Evolutionary conservation across 1,139 yeast species (phyloP), one percentile per base, ranked within the genome.

Genomic region (Nakaseomyces uthaithaninus): DNA sequence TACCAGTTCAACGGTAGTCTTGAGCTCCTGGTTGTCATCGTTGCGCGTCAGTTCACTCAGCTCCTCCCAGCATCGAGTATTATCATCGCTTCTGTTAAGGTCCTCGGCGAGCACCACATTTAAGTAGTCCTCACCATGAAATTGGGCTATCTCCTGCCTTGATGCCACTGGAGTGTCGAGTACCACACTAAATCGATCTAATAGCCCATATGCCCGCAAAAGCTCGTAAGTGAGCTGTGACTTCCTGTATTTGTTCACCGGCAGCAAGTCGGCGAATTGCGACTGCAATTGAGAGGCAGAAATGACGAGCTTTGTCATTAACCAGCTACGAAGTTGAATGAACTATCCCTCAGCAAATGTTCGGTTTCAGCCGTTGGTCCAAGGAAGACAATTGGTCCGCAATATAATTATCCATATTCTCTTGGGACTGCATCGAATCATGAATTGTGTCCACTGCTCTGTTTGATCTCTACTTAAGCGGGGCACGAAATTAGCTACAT

Each of bases 201-300:
- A 33, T 22, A 59, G 41, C 2, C 48, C 49, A 30, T 52, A 54
- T 17, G 52, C 44, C 2, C 47, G 36, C 11, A 59, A 31, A 36
- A 59, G 36, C 2, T 53, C 44, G 43, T 49, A 44, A 2, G 50
- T 48, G 36, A 57, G 36, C 36, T 52, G 55, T 2, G 61, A 53
- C 40, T 52, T 57, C 15, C 38, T 39, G 20, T 40, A 43, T 15
- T 51, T 50, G 41, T 59, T 58, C 30, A 59, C 54, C 2, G 63
- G 63, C 15, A 59, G 44, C 23, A 59, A 41, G 40, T 59, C 63
- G 10, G 55, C 45, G 5, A 57, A 54, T 28, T 53, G 60, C 2
- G 60, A 45, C 45, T 59, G 63, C 34, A 50, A 52, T 2, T 39
- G 30, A 3, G 63, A 59, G 2, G 55, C 40, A 6, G 57, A 40